Base-by-base conservation (phyloP, 2,329 filamentous ascomycete species). In the Remersonia thermophila region DNA sequence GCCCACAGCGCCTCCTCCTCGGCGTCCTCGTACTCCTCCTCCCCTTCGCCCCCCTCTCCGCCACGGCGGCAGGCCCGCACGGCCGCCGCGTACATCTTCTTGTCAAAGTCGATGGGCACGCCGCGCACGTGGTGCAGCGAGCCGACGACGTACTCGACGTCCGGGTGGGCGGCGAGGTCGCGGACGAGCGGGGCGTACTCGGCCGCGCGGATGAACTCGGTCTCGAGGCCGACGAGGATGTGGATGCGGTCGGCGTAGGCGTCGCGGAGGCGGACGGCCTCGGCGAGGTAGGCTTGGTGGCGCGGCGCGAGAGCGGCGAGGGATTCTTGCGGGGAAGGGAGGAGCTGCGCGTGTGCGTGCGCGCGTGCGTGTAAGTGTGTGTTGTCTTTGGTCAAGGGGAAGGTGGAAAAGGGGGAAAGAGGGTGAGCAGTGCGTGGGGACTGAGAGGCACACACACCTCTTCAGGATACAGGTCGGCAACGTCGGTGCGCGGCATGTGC, bases 61-160 rank as follows among this genome's bases (percentile, higher is more conserved):
- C 5, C 20, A 5, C 20, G 20, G n/a, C n/a, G 5, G 20, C 20
- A 23, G 9, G 27, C 27, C 12, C 27, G 13, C 12, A 47, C 41
- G 1, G 83, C 83, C 12, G 63, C 56, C 14, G 66, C 62, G 54
- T 91, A 96, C 54, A 71, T 68, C 0, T 63, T 60, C 5, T 58
- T 60, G 60, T 93, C 80, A 55, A 82, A 94, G 63, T 98, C 91
- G 52, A 98, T 94, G 6, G 91, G 87, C 30, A 89, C 67, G 12
- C 77, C 77, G 52, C 83, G 75, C 7, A 87, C 82, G 58, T 98
- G 91, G 61, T 98, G 91, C 33, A 96, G 71, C 1, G 83, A 93
- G 39, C 91, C 91, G 53, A 98, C 70, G 63, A 95, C 94, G 60
- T 93, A 83, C 60, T 96, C 89, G 42, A 93, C 70, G 8, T 62